Evolutionary conservation across 2,329 filamentous ascomycete genomes (phyloP), one percentile per base, ranked within the genome.

Genomic region (Nemania bipapillata): DNA sequence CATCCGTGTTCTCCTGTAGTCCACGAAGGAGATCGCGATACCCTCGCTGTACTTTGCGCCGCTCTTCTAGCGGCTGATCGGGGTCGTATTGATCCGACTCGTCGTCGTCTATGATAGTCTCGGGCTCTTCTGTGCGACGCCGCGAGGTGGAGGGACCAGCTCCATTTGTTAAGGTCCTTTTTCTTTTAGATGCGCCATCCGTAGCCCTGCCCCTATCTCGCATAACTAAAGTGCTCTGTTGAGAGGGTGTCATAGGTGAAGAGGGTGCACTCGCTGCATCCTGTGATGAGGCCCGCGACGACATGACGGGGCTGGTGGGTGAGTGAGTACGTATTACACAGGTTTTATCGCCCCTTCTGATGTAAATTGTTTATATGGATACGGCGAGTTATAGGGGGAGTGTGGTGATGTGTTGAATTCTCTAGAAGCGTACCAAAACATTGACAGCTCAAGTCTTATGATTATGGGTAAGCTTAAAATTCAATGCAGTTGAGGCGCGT

Each of bases 1-100:
- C 91, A 69, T 91, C 88, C 58, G 87, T 87, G 58, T 91, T 91
- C 72, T 96, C 92, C 83, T 80, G 81, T 24, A 85, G 75, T 8
- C 81, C 79, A 37, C 82, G 91, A 78, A 81, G 83, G n/a, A 96
- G 83, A 50, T 90, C 88, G 70, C 94, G 87, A 66, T 94, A 85
- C 9, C 85, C 86, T 65, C 88, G 88, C 68, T 94, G 91, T 37
- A 97, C 82, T 61, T 84, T 82, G 26, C 94, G 87, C 47, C 93
- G 89, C 79, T 94, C 87, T 50, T 91, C 87, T 12, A 91, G 84
- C 65, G 93, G 86, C 77, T 97, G 95, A 69, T 96, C 90, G 0
- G 94, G 94, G 76, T 97, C 92, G 79, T 94, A 97, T 4, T 84
- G 83, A 22, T 87, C 84, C 22, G 69, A 67, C 26, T 71, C 74